A percentile compares a stretch with the other conserved stretches of the same genome.
Evolutionary conservation across 2,329 filamentous ascomycete species (phyloP).

Genomic region (Fusarium pininemorale): DNA sequence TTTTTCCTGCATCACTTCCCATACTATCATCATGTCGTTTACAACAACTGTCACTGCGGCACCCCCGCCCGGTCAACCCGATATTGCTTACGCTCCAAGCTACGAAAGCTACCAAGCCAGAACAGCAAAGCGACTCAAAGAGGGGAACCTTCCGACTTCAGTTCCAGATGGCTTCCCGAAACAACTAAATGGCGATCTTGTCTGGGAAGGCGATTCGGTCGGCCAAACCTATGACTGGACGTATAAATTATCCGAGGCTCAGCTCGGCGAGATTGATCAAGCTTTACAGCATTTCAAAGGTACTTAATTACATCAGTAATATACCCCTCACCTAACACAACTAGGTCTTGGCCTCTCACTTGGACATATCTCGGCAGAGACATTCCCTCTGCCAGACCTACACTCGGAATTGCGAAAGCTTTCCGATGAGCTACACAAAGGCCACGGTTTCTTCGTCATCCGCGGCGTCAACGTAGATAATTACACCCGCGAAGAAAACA

Average conservation of each 20-base stretch:
- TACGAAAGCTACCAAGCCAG: slow-evolving; percentile 14
- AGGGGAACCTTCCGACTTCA: not conserved
- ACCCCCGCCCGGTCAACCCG: slow-evolving; percentile 21
- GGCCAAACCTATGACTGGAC: slow-evolving; percentile 20
- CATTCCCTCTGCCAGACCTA: slow-evolving; percentile 64
- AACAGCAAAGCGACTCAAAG: not conserved
- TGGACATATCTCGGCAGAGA: slow-evolving; percentile 54
- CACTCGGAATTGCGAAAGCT: slow-evolving; percentile 59
- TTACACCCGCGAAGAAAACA: slow-evolving; percentile 64
- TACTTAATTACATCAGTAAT: rapidly evolving
- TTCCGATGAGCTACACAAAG: slow-evolving; percentile 64
- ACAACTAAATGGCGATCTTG: slow-evolving; percentile 9
- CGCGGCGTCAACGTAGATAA: slow-evolving; percentile 64
- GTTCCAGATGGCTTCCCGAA: slow-evolving; percentile 15
- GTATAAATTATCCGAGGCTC: not conserved
- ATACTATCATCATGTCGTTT: slow-evolving; percentile 2
- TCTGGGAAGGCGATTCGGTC: slow-evolving; percentile 25
- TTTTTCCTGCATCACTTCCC: no score
- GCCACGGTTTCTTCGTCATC: slow-evolving; percentile 69
- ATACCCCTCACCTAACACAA: not conserved
- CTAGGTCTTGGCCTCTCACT: slow-evolving; percentile 6
- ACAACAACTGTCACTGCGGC: slow-evolving; percentile 9
- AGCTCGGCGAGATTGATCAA: slow-evolving; percentile 8
- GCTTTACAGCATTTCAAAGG: slow-evolving; percentile 23
- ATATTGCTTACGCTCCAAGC: slow-evolving; percentile 24